Percentiles rank a stretch among this genome's conserved stretches.
Conservation (phyloP, 768 basidiomycete genomes). For the Suillus plorans region DNA sequence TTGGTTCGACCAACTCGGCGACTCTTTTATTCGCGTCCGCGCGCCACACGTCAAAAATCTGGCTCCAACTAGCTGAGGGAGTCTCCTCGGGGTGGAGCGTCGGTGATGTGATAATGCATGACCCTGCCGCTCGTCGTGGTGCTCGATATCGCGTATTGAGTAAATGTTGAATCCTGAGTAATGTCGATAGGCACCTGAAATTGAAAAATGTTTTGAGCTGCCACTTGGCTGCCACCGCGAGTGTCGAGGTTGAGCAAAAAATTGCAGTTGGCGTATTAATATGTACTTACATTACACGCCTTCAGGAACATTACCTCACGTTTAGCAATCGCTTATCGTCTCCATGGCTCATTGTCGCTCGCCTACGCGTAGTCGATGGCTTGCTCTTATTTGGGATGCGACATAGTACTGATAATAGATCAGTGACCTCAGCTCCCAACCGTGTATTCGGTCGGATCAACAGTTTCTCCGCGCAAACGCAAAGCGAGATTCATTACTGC, state of each 20-base stretch:
- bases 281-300: background rate
- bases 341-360: background rate
- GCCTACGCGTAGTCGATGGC: background rate
- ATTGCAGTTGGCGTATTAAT: background rate
- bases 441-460: background rate
- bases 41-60: background rate
- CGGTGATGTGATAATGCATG: background rate
- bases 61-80: background rate
- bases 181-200: background rate
- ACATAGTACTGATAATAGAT: background rate
- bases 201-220: background rate
- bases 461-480: slow-evolving; percentile 7
- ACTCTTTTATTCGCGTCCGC: background rate
- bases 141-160: background rate
- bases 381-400: background rate
- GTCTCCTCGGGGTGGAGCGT: background rate
- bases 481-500: slow-evolving; percentile 2
- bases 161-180: background rate
- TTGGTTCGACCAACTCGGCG: background rate
- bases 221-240: background rate
- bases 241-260: background rate
- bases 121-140: background rate
- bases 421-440: slow-evolving; percentile 1
- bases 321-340: background rate
- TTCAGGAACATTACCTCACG: background rate